These are phyloP conservation scores for Dactylis glomerata DNA, from an alignment of 176 grass and related monocot species.

Conservation along the genomic window DNA sequence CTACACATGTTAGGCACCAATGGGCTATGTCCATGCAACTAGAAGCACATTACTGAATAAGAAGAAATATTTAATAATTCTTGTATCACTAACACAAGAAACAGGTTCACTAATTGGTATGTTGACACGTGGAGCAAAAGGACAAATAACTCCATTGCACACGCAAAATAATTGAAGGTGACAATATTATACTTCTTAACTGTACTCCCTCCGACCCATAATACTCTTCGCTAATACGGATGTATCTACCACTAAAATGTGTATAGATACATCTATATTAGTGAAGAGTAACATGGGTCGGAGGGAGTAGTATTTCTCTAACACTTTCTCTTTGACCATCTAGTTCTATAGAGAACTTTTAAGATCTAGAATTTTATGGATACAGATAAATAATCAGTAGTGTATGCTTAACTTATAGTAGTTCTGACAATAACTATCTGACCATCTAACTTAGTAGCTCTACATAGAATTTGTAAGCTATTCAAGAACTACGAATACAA, in stretches of 20 bases:
- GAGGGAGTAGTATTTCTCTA: neutral
- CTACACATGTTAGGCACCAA: neutral
- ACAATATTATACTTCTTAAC: conserved; percentile 13
- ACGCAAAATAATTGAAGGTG: neutral
- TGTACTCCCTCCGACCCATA: no score
- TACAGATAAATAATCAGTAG: neutral
- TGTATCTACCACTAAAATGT: no score
- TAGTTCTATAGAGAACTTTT: conserved; percentile 1
- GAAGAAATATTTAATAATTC: neutral
- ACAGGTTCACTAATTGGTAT: neutral
- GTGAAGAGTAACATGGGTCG: no score
- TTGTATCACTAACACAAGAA: neutral
- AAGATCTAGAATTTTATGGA: neutral
- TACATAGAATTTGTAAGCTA: neutral
- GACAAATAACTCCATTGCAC: neutral
- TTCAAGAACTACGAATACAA: neutral
- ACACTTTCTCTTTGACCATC: neutral
- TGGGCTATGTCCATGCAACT: neutral
- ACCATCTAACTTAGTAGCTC: conserved; percentile 7
- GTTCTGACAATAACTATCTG: neutral
- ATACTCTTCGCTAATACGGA: no score
- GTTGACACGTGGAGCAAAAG: neutral
- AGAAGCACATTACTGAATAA: neutral
- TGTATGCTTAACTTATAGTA: neutral
- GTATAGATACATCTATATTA: no score